phyloP scores from a whole-genome alignment of 345 rosid species.

The Ricinus communis region DNA sequence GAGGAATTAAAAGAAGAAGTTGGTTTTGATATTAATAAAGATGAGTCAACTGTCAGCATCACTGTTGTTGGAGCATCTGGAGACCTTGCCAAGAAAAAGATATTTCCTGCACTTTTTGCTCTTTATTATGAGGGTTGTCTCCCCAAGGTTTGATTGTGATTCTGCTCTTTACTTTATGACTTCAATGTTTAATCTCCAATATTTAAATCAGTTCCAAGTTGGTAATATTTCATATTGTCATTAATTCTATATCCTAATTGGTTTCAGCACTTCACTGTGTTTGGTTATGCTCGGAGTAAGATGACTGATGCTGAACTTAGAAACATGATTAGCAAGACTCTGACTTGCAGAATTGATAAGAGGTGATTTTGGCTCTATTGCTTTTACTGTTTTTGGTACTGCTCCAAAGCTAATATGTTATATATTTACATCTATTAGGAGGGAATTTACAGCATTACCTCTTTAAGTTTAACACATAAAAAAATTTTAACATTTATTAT shows the following conservation, averaged over 20 bases:
- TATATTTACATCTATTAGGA: too few species aligned
- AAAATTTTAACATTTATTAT: too few species aligned
- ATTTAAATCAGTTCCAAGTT: neutral
- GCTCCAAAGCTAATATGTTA: constrained; percentile 5
- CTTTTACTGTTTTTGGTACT: neutral
- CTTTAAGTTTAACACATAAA: too few species aligned
- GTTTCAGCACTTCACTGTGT: constrained; percentile 84
- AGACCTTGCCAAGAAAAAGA: constrained; percentile 99
- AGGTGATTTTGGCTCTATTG: constrained; percentile 50
- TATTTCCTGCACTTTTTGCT: constrained; percentile 97
- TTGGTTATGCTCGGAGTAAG: constrained; percentile 95
- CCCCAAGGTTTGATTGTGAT: constrained; percentile 62
- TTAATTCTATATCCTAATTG: constrained; percentile 7
- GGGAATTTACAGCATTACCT: too few species aligned
- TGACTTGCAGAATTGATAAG: constrained; percentile 95
- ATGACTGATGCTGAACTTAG: constrained; percentile 94
- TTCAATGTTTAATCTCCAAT: constrained; percentile 9
- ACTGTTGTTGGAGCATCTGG: constrained; percentile 98
- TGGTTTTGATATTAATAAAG: constrained; percentile 41
- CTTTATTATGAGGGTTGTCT: constrained; percentile 95
- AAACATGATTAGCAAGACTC: constrained; percentile 91
- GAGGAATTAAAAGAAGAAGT: constrained; percentile 42
- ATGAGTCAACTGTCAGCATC: constrained; percentile 78
- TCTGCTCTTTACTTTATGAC: neutral
- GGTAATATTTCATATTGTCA: constrained; percentile 16